Conservation (phyloP, 2,329 filamentous ascomycete genomes). For the Canariomyces notabilis region DNA sequence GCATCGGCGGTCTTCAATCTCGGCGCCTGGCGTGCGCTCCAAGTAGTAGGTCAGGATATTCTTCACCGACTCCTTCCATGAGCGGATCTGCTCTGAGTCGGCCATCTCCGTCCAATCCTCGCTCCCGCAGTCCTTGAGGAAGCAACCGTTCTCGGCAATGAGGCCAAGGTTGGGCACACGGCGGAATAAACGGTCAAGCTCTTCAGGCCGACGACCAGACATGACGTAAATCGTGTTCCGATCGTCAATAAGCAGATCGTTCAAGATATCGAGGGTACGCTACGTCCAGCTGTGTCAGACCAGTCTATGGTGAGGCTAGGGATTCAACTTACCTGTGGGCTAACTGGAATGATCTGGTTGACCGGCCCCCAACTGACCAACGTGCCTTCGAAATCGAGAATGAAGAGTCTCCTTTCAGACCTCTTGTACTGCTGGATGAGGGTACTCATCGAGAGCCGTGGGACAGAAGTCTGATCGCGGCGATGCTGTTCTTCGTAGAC, state of each 20-base stretch:
- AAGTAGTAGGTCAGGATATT: constrained; percentile 84
- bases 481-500: constrained; percentile 81
- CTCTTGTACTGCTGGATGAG: constrained; percentile 62
- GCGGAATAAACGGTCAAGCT: constrained; percentile 81
- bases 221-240: constrained; percentile 89
- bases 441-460: constrained; percentile 67
- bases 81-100: constrained; percentile 61
- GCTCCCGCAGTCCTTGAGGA: constrained; percentile 66
- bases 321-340: constrained; percentile 52
- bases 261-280: constrained; percentile 76
- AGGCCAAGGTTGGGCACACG: constrained; percentile 78
- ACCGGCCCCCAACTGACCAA: constrained; percentile 82
- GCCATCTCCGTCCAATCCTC: constrained; percentile 74
- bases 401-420: constrained; percentile 69
- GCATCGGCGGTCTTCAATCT: constrained; percentile 87
- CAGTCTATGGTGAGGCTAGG: neutral
- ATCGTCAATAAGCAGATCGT: constrained; percentile 73
- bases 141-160: constrained; percentile 93
- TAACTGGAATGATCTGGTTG: constrained; percentile 78
- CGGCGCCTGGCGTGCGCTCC: constrained; percentile 81
- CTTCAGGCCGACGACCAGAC: constrained; percentile 81
- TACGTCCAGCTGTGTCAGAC: constrained; percentile 30
- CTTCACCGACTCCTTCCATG: constrained; percentile 81
- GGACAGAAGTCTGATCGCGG: constrained; percentile 80
- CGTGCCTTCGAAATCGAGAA: constrained; percentile 92